Base-by-base conservation (phyloP, 805 yeast species). In the Tetrapisispora pingtungensis region DNA sequence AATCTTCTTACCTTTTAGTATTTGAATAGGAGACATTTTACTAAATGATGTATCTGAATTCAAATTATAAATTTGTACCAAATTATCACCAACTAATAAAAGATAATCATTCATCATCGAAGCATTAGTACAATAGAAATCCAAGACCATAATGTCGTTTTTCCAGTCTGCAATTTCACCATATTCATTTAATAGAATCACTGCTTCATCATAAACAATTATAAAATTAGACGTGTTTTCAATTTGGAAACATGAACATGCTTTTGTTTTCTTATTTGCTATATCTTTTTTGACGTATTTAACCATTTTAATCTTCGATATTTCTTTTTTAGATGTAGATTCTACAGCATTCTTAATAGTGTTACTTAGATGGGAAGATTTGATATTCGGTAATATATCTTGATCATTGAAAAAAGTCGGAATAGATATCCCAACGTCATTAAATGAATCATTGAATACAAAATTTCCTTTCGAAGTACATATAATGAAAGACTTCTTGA, bases 1-100 rank as follows among this genome's bases (percentile, higher is more conserved):
- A 28, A 85, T 74, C 51, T 78, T 84, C 56, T 80, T 81, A 19
- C 90, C 90, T 3, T 79, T 73, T 34, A 86, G 70, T 4, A 84
- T 81, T 58, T 86, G 95, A 19, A 74, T 68, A 12, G 81, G 73
- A 31, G 72, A 73, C 19, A 69, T 51, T 32, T 59, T 57, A 22
- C 58, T 49, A 43, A 69, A 55, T 2, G 60, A 59, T 1, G 30
- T 39, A 7, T 47, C 41, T 12, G 46, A 22, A 44, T 65, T 69
- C 10, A 73, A 48, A 31, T 78, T 71, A 67, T 88, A 78, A 3
- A 86, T 70, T 55, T 86, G 95, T 8, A 84, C 69, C 39, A 80
- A 72, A 50, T 83, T 87, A 18, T 79, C 78, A 35, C 81, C 77
- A 26, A 78, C 71, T 4, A 82, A 59, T 7, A 79, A 57, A 44